Percentiles rank a stretch among this genome's conserved stretches.
Conservation (phyloP, 2,329 filamentous ascomycete species). For the Sclerotinia glacialis region DNA sequence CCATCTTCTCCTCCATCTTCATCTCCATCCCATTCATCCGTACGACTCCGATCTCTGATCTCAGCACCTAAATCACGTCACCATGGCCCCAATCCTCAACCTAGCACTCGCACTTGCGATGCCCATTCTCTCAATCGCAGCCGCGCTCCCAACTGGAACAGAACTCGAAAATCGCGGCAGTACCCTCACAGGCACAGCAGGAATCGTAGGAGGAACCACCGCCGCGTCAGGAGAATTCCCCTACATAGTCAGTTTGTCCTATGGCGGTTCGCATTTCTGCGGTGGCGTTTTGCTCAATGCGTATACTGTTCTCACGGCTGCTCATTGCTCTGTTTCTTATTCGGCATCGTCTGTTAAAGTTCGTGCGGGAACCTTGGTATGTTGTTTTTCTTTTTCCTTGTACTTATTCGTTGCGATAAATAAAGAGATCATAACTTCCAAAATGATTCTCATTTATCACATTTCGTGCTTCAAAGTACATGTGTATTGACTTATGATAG, state of each 20-base stretch:
- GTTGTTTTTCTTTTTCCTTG: not conserved
- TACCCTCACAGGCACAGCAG: not conserved
- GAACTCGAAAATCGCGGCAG: not conserved
- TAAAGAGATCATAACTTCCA: not conserved
- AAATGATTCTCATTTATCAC: too few species aligned
- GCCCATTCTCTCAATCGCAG: conserved; percentile 9
- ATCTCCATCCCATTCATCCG: not conserved
- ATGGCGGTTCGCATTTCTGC: conserved; percentile 27
- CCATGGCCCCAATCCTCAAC: conserved; percentile 16
- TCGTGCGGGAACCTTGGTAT: conserved; percentile 31
- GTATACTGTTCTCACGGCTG: conserved; percentile 32
- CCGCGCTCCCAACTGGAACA: not conserved
- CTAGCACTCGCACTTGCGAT: conserved; percentile 2
- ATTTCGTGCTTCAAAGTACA: not conserved
- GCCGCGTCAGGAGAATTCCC: conserved; percentile 30
- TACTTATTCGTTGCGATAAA: not conserved
- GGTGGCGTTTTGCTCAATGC: conserved; percentile 30
- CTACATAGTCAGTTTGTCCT: conserved; percentile 28
- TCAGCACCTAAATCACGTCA: not conserved
- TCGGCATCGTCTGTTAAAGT: conserved; percentile 26
- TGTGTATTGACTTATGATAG: conserved; percentile 20
- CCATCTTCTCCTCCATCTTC: not conserved
- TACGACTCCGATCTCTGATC: too few species aligned
- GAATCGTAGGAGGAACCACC: conserved; percentile 25
- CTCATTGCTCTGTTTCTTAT: conserved; percentile 28